Evolutionary conservation across 2,329 filamentous ascomycete species (phyloP), one percentile per base, ranked within the genome.

Genomic region (Microcera coccophila): DNA sequence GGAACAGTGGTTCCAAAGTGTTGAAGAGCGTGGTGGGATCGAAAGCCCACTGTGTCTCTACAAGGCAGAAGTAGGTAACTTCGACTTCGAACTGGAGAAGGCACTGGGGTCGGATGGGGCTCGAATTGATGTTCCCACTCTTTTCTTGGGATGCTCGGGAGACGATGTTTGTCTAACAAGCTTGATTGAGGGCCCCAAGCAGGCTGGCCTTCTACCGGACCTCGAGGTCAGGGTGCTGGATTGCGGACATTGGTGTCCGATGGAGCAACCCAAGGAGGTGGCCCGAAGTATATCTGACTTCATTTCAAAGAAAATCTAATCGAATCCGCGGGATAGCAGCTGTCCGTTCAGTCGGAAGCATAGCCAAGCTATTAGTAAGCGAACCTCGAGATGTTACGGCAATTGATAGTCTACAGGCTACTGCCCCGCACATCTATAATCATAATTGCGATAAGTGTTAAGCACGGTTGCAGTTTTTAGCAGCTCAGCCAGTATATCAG

Each of bases 251-350:
- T 48, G 46, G 46, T 48, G 39, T 4, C 46, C 46, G 2, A 45
- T 48, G 46, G 46, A 48, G 32, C 45, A 41, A 31, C 46, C 46
- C 4, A 14, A 32, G n/a, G 46, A 45, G 19, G 41, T 48, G 4
- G 42, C 46, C 2, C 7, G 24, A 17, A 32, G 42, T 12, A 41
- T 48, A 3, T 39, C 18, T n/a, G 33, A 39, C 3, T 48, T 45
- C 20, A n/a, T n/a, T n/a, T n/a, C n/a, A n/a, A n/a, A n/a, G n/a
- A n/a, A n/a, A n/a, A n/a, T n/a, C n/a, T n/a, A n/a, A n/a, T n/a
- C n/a, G n/a, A n/a, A n/a, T n/a, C n/a, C n/a, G n/a, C n/a, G n/a
- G n/a, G n/a, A n/a, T n/a, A n/a, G n/a, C n/a, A n/a, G n/a, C n/a
- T n/a, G n/a, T n/a, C n/a, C n/a, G n/a, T n/a, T n/a, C n/a, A n/a